Percentiles rank a stretch among this genome's conserved stretches.
Conservation (phyloP, 805 yeast genomes). For the Danielia oregonensis region DNA sequence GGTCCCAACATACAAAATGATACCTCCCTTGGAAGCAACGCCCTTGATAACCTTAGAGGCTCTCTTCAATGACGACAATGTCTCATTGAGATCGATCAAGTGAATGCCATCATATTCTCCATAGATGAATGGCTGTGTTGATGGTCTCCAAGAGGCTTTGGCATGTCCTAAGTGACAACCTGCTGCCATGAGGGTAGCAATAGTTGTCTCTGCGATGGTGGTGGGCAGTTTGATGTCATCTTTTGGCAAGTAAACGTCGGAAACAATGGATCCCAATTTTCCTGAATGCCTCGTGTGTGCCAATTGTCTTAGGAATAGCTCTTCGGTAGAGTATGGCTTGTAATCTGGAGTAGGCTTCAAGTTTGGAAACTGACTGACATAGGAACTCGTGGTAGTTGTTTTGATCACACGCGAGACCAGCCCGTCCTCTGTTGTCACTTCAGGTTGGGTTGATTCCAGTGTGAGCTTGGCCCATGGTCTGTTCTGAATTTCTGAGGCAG, state of each 20-base stretch:
- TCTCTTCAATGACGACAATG: constrained; percentile 67
- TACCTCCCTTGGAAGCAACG: constrained; percentile 79
- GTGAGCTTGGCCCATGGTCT: constrained; percentile 31
- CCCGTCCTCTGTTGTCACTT: too few relatives aligned
- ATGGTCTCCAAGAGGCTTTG: constrained; percentile 70
- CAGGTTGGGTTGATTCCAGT: background rate
- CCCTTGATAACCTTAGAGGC: constrained; percentile 86
- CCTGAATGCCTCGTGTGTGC: constrained; percentile 56
- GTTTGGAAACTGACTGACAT: constrained; percentile 49
- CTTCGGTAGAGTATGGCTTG: constrained; percentile 73
- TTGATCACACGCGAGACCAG: constrained; percentile 17
- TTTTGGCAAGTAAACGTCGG: constrained; percentile 66
- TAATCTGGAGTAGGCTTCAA: constrained; percentile 56
- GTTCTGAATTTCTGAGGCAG: constrained; percentile 22
- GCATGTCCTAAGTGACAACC: constrained; percentile 96
- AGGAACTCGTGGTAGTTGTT: constrained; percentile 31
- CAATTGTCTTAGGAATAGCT: constrained; percentile 69
- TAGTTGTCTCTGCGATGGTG: constrained; percentile 52
- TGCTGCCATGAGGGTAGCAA: constrained; percentile 76
- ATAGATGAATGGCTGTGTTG: constrained; percentile 80
- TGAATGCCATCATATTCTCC: constrained; percentile 91
- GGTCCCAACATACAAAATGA: constrained; percentile 81
- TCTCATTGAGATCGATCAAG: constrained; percentile 84
- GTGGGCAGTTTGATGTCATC: constrained; percentile 61
- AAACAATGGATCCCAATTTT: constrained; percentile 60